These are phyloP conservation scores for Eucalyptus guilfoylei DNA, from an alignment of 345 rosid genomes.

Conservation along the genomic window DNA sequence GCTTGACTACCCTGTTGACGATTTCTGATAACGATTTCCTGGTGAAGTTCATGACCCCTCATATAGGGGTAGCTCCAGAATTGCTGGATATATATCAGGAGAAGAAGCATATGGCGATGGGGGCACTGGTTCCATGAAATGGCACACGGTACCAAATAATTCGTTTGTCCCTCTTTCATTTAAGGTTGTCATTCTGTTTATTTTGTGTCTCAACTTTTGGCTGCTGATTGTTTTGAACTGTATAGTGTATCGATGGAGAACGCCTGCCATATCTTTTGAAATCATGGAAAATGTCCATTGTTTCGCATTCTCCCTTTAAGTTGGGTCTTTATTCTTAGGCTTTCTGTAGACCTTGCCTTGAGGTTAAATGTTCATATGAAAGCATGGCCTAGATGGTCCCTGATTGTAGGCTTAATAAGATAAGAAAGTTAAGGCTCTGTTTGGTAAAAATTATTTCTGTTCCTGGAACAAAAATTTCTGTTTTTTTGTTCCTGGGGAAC, in stretches of 20 bases:
- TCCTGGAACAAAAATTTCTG: no score
- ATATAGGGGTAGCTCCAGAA: neutral
- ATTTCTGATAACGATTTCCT: neutral
- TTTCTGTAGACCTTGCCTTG: neutral
- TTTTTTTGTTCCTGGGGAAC: no score
- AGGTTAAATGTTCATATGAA: neutral
- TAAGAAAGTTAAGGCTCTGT: neutral
- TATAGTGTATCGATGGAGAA: neutral
- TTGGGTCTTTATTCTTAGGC: neutral
- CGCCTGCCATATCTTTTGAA: neutral
- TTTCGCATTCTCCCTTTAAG: neutral
- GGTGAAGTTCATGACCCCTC: neutral
- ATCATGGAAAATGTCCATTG: neutral
- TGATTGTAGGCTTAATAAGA: neutral
- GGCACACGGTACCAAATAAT: neutral
- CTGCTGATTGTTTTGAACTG: neutral
- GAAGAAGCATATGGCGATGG: slow-evolving; percentile 6
- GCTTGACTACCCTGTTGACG: neutral
- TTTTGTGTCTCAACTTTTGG: neutral
- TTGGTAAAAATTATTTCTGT: no score
- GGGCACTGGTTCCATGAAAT: neutral
- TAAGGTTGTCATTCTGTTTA: neutral
- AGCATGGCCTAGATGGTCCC: neutral
- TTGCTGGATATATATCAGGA: slow-evolving; percentile 2
- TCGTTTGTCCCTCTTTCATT: neutral